These are phyloP conservation scores for Neltuma alba DNA, from an alignment of 306 rosid species.

Conservation along the genomic window DNA sequence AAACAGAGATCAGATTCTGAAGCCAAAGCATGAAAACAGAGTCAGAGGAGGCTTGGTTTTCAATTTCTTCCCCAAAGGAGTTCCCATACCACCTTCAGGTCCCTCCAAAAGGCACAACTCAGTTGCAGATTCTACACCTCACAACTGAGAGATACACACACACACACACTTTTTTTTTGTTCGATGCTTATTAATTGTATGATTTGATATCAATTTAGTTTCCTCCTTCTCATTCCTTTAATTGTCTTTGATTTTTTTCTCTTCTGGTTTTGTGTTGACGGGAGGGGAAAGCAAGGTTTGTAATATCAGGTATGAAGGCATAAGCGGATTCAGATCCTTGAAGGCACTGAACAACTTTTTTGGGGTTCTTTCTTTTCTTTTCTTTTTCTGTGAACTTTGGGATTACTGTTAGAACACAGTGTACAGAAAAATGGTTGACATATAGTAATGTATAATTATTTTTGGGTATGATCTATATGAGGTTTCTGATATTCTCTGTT, in stretches of 20 bases:
- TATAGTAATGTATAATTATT: constrained; percentile 30
- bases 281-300: constrained; percentile 28
- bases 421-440: constrained; percentile 39
- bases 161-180: background rate
- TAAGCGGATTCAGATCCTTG: constrained; percentile 31
- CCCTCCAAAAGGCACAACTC: constrained; percentile 91
- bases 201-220: background rate
- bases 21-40: background rate
- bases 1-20: constrained; percentile 26
- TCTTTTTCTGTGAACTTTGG: background rate
- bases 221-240: background rate
- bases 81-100: constrained; percentile 74
- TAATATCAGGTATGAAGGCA: constrained; percentile 41
- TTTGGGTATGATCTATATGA: constrained; percentile 11
- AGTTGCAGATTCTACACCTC: constrained; percentile 55
- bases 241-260: background rate
- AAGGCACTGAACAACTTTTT: constrained; percentile 27
- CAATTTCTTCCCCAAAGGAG: constrained; percentile 80
- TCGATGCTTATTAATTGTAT: background rate
- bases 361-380: background rate
- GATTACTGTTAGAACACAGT: constrained; percentile 29
- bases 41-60: constrained; percentile 42
- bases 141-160: constrained; percentile 37
- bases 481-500: background rate
- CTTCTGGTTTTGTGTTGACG: constrained; percentile 27